phyloP scores from a whole-genome alignment of 1,284 basidiomycete genomes.

The Mycena citricolor region DNA sequence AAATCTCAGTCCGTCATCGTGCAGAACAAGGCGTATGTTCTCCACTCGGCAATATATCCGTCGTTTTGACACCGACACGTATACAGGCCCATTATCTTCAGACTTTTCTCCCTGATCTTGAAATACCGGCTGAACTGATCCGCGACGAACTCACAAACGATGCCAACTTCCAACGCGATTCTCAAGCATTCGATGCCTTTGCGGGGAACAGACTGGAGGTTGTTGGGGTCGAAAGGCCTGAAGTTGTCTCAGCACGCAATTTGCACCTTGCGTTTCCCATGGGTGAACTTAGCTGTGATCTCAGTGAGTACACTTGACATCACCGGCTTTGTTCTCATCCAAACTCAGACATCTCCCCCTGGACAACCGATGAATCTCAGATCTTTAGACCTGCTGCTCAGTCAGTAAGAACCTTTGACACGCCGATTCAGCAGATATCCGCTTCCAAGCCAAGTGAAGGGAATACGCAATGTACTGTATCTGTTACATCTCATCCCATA shows the following conservation, averaged over 20 bases:
- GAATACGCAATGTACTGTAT: neutral
- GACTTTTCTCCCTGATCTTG: conserved; percentile 68
- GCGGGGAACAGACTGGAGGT: conserved; percentile 51
- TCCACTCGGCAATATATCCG: neutral
- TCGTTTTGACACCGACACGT: conserved; percentile 6
- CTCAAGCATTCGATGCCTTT: conserved; percentile 53
- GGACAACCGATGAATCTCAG: conserved; percentile 33
- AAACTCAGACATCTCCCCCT: conserved; percentile 50
- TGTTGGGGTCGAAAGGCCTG: conserved; percentile 34
- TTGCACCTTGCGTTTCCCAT: conserved; percentile 54
- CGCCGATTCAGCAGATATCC: conserved; percentile 55
- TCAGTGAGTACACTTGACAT: conserved; percentile 49
- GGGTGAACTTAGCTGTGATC: conserved; percentile 54
- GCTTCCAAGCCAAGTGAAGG: conserved; percentile 26
- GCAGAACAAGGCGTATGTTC: conserved; percentile 62
- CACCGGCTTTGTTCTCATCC: conserved; percentile 11
- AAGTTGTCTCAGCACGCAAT: conserved; percentile 29
- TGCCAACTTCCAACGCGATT: conserved; percentile 32
- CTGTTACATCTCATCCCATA: neutral
- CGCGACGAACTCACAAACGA: conserved; percentile 52
- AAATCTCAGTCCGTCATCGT: conserved; percentile 41
- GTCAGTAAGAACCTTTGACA: conserved; percentile 48
- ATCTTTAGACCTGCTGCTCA: conserved; percentile 43
- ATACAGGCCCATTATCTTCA: conserved; percentile 66
- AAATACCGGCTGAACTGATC: conserved; percentile 63